phyloP scores from a whole-genome alignment of 257 asterid genomes.

The Capsicum chinense region DNA sequence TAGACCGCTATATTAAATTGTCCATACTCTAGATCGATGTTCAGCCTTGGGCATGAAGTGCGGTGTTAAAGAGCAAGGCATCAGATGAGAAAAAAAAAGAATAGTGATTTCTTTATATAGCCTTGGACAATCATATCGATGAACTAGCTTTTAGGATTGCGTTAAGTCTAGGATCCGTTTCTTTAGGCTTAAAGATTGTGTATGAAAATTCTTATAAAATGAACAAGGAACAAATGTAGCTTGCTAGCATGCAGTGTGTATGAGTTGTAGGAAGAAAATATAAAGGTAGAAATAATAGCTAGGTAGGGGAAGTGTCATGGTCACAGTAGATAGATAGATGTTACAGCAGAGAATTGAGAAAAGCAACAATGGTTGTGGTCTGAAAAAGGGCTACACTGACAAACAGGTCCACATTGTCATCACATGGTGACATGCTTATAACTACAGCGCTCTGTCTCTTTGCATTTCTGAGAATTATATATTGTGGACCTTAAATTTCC shows the following conservation, averaged over 20 bases:
- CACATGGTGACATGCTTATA: conserved; percentile 25
- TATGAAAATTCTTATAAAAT: too few species aligned
- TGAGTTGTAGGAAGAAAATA: background rate
- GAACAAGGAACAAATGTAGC: background rate
- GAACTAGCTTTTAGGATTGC: too few species aligned
- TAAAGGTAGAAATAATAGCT: background rate
- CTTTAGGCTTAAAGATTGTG: too few species aligned
- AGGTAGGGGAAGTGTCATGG: background rate
- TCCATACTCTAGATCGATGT: too few species aligned
- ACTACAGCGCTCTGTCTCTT: conserved; percentile 22
- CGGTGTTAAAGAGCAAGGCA: too few species aligned
- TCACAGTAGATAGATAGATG: conserved; percentile 8
- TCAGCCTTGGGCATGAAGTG: too few species aligned
- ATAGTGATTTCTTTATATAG: too few species aligned
- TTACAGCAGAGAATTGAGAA: conserved; percentile 14
- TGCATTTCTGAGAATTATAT: background rate
- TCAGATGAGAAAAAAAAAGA: too few species aligned
- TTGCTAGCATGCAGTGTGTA: background rate
- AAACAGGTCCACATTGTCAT: conserved; percentile 25
- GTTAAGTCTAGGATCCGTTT: too few species aligned
- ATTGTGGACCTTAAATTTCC: conserved; percentile 10
- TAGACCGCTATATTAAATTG: too few species aligned
- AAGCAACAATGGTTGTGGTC: conserved; percentile 26
- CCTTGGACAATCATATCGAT: too few species aligned
- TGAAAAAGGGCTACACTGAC: conserved; percentile 19